Evolutionary conservation across 1,139 yeast species (phyloP), one percentile per base, ranked within the genome.

Genomic region (Ogataea hybrid): DNA sequence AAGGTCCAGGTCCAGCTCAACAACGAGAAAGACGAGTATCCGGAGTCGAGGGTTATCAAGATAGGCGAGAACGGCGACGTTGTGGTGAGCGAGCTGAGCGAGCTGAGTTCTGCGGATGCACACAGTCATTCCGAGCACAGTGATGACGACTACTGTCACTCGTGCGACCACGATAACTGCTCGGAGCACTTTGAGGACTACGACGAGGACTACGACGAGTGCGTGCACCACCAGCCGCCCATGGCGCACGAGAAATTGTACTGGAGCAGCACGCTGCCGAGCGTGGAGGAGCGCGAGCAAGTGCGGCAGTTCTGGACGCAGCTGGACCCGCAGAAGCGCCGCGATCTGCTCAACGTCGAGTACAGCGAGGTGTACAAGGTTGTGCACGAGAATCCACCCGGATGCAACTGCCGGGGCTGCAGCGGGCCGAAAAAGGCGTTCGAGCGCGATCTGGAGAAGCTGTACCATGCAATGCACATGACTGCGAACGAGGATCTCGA

Each of bases 341-440:
- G 77, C 51, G 70, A 75, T 31, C 71, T 89, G 29, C 77, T 87
- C 22, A 71, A 74, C 53, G 76, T 86, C 36, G 89, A 84, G 53
- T 84, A 83, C 59, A 77, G 78, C 40, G 81, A 87, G 28, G 83
- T 87, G 2, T 70, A 84, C 64, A 76, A 74, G 45, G 71, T 79
- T 43, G 77, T 86, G 64, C 77, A 75, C 49, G 77, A 74, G 41
- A 81, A 79, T 55, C 82, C 72, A 38, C 43, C 52, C 2, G 54
- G 61, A 6, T 89, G 97, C 61, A 74, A 80, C 43, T 90, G 97
- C 61, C 69, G 81, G 5, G 81, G 81, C 23, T 90, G 97, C 64
- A 95, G 94, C 1, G 75, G 88, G 40, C 80, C 85, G 52, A 79
- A 82, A 51, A 68, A 72, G 47, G 79, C 89, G 23, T 77, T 88